A percentile compares a stretch with the other conserved stretches of the same genome.
Evolutionary conservation across 2,329 filamentous ascomycete species (phyloP).

Genomic region (Gnomoniopsis smithogilvyi): DNA sequence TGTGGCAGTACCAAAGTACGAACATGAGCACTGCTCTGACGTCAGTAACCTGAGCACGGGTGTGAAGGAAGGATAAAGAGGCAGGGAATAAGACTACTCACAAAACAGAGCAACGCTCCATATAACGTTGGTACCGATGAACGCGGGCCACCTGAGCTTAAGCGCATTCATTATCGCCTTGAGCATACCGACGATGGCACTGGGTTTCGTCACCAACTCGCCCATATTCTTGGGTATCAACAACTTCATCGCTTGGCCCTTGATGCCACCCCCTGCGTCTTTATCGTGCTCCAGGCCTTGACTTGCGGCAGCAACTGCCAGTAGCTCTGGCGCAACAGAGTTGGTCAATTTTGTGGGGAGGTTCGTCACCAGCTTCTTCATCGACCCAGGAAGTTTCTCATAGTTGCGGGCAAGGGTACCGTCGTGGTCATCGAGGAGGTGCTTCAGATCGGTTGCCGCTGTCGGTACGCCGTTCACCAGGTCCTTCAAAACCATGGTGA

Average conservation of each 20-base stretch:
- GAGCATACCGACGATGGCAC: slow-evolving; percentile 79
- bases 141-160: slow-evolving; percentile 82
- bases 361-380: slow-evolving; percentile 83
- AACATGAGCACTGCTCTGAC: slow-evolving; percentile 70
- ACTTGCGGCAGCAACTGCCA: slow-evolving; percentile 75
- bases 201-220: slow-evolving; percentile 79
- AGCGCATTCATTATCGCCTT: slow-evolving; percentile 88
- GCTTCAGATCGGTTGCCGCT: slow-evolving; percentile 81
- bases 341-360: slow-evolving; percentile 79
- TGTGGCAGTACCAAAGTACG: slow-evolving; percentile 97
- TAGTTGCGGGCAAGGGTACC: slow-evolving; percentile 57
- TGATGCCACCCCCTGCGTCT: slow-evolving; percentile 38
- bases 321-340: slow-evolving; percentile 73
- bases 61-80: too few relatives aligned
- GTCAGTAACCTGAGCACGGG: slow-evolving; percentile 10
- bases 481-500: slow-evolving; percentile 89
- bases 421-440: slow-evolving; percentile 59
- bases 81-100: slow-evolving; percentile 43
- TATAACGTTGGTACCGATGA: slow-evolving; percentile 86
- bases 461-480: slow-evolving; percentile 90
- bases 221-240: slow-evolving; percentile 70
- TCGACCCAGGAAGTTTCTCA: slow-evolving; percentile 68
- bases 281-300: slow-evolving; percentile 51
- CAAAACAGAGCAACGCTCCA: slow-evolving; percentile 86
- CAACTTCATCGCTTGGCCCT: slow-evolving; percentile 61